Conservation (phyloP, 805 yeast species). For the Danielozyma ontarioensis region DNA sequence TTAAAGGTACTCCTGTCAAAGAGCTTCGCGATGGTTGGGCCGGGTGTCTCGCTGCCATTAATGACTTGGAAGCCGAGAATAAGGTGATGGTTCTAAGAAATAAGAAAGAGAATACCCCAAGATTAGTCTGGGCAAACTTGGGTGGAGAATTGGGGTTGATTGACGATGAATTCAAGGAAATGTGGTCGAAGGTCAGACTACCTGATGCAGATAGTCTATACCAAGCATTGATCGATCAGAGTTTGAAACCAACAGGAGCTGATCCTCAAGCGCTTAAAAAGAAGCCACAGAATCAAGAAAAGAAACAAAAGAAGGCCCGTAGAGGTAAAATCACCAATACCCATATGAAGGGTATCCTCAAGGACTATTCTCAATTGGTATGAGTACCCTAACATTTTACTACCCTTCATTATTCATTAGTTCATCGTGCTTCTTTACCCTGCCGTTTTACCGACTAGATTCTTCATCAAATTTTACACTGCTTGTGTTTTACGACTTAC, state of each 20-base stretch:
- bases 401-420: too few relatives aligned
- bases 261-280: conserved; percentile 91
- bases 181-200: conserved; percentile 76
- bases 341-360: conserved; percentile 92
- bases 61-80: conserved; percentile 69
- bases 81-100: conserved; percentile 81
- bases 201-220: conserved; percentile 84
- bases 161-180: conserved; percentile 73
- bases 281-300: conserved; percentile 49
- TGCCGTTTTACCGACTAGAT: too few relatives aligned
- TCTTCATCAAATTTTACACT: too few relatives aligned
- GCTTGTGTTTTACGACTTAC: too few relatives aligned
- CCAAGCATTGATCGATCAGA: conserved; percentile 67
- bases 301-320: conserved; percentile 87
- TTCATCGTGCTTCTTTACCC: too few relatives aligned
- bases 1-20: conserved; percentile 80
- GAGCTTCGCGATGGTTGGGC: conserved; percentile 91
- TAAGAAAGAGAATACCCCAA: conserved; percentile 90
- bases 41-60: conserved; percentile 74
- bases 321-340: conserved; percentile 92
- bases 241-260: conserved; percentile 96
- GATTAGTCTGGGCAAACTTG: conserved; percentile 83
- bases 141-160: conserved; percentile 70
- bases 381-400: too few relatives aligned
- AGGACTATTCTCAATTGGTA: conserved; percentile 60